These are phyloP conservation scores for Lactarius trivialis DNA, from an alignment of 768 basidiomycete species.

Conservation along the genomic window DNA sequence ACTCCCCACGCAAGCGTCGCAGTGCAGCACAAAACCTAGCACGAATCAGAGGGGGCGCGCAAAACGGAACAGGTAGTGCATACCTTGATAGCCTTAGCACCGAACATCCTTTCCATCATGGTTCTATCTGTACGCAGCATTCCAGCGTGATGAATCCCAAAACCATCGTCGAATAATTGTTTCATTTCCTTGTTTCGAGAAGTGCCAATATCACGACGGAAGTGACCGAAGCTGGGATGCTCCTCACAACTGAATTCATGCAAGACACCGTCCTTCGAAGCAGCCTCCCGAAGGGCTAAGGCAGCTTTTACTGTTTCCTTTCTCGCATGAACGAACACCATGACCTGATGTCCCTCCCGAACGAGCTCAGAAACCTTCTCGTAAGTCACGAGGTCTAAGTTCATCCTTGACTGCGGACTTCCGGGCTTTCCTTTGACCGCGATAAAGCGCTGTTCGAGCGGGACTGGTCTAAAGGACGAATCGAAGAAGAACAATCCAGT, in stretches of 20 bases:
- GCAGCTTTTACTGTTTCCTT: conserved; percentile 98
- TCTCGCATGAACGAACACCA: conserved; percentile 98
- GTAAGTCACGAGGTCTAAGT: conserved; percentile 83
- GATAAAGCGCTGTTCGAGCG: conserved; percentile 94
- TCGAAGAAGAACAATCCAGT: conserved; percentile 96
- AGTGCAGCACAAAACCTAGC: conserved; percentile 92
- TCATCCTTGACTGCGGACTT: conserved; percentile 64
- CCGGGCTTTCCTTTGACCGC: conserved; percentile 87
- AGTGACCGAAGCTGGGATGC: conserved; percentile 71
- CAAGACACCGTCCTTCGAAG: conserved; percentile 57
- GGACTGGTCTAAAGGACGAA: conserved; percentile 92
- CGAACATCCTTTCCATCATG: conserved; percentile 93
- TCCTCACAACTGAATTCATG: conserved; percentile 79
- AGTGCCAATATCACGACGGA: conserved; percentile 68
- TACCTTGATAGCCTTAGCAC: conserved; percentile 87
- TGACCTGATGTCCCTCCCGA: conserved; percentile 91
- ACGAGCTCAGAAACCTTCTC: conserved; percentile 88
- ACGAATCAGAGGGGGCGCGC: neutral
- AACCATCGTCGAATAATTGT: conserved; percentile 82
- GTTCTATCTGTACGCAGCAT: conserved; percentile 94
- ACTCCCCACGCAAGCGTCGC: conserved; percentile 99
- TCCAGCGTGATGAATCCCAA: conserved; percentile 98
- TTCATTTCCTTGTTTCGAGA: conserved; percentile 97
- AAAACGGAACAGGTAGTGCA: neutral
- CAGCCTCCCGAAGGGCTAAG: conserved; percentile 68